Percentiles rank a stretch among this genome's conserved stretches.
phyloP scores from a whole-genome alignment of 2,329 filamentous ascomycete species.

The Penicillium expansum region DNA sequence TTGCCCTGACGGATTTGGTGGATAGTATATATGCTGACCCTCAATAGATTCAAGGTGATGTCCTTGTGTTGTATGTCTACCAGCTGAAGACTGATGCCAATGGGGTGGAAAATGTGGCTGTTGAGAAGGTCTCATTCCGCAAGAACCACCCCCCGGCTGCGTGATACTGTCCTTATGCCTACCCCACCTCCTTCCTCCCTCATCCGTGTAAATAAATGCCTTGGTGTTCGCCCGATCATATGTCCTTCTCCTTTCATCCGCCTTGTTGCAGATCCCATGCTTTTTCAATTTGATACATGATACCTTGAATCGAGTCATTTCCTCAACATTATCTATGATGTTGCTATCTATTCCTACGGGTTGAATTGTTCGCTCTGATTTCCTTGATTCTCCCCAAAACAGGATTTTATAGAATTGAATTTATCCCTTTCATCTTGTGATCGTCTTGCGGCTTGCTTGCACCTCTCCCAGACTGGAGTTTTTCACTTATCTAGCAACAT shows the following conservation, averaged over 20 bases:
- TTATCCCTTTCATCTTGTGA: not conserved
- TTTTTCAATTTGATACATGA: conserved; percentile 14
- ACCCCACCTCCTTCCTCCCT: conserved; percentile 8
- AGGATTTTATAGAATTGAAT: not conserved
- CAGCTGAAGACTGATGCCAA: conserved; percentile 74
- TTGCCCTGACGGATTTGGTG: conserved; percentile 27
- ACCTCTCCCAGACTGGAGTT: not conserved
- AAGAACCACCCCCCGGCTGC: conserved; percentile 65
- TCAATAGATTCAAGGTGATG: conserved; percentile 84
- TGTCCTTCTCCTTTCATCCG: not conserved
- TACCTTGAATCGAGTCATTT: conserved; percentile 10
- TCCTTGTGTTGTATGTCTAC: conserved; percentile 93
- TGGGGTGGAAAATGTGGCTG: conserved; percentile 73
- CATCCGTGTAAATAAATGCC: conserved; percentile 33
- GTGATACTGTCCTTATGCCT: conserved; percentile 33
- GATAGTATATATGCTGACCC: conserved; percentile 11
- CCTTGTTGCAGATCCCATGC: not conserved
- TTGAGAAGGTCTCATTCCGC: conserved; percentile 83
- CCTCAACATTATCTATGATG: not conserved
- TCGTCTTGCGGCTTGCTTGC: not conserved
- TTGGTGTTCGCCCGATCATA: conserved; percentile 10
- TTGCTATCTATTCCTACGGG: not conserved
- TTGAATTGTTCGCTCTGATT: not conserved
- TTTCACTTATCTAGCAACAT: not conserved
- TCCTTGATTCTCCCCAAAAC: not conserved